A percentile compares a stretch with the other conserved stretches of the same genome.
Conservation (phyloP, 192 early-diverging fungal genomes). For the Coemansia asiatica region DNA sequence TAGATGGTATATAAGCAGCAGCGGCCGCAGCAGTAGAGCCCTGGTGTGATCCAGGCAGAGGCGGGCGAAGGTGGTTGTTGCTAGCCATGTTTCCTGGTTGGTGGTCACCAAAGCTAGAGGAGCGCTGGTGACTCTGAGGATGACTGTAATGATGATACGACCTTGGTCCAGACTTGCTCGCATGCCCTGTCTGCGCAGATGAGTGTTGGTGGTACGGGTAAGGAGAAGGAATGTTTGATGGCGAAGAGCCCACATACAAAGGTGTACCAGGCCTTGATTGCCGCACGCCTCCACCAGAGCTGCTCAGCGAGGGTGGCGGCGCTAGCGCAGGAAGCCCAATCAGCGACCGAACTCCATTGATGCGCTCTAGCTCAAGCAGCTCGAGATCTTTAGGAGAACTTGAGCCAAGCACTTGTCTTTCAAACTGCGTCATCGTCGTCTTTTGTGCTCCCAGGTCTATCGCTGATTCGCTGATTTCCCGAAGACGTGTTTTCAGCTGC, state of each 20-base stretch:
- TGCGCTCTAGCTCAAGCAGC: conserved; percentile 49
- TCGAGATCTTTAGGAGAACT: conserved; percentile 46
- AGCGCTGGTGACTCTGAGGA: conserved; percentile 16
- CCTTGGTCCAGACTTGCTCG: conserved; percentile 2
- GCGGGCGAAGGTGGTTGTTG: background rate
- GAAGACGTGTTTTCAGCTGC: conserved; percentile 28
- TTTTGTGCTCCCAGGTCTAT: conserved; percentile 47
- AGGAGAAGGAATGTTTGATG: conserved; percentile 25
- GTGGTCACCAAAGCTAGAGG: conserved; percentile 30
- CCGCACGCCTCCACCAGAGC: conserved; percentile 26
- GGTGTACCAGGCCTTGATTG: conserved; percentile 48
- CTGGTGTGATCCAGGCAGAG: background rate
- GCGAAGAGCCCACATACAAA: conserved; percentile 33
- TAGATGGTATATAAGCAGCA: too few relatives aligned
- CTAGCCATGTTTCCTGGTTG: background rate
- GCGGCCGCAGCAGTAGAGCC: background rate
- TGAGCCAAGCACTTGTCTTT: conserved; percentile 42
- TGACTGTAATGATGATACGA: background rate
- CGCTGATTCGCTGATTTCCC: conserved; percentile 26
- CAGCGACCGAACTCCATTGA: conserved; percentile 48
- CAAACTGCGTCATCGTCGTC: conserved; percentile 36
- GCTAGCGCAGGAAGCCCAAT: conserved; percentile 48
- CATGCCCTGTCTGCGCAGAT: conserved; percentile 6
- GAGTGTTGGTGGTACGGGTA: conserved; percentile 16
- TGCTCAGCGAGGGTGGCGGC: conserved; percentile 10